Evolutionary conservation across 208 protist species (phyloP), one percentile per base, ranked within the genome.

Genomic region (Acanthamoeba royreba): DNA sequence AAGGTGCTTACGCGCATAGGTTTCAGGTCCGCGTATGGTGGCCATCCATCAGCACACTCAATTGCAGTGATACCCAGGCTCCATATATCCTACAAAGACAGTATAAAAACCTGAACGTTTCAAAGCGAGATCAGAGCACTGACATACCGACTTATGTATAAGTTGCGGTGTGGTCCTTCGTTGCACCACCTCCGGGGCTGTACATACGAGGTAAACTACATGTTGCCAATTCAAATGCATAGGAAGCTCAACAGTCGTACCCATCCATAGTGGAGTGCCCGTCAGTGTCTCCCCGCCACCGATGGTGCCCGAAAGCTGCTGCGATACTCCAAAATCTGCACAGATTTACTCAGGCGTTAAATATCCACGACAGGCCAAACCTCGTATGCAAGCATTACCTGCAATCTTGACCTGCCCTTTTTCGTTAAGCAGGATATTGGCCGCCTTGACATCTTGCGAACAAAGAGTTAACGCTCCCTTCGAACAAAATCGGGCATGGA

Each of bases 61-160:
- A 91, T 91, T 31, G 85, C 85, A 13, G 85, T 91, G 58, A 91
- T 91, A 13, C 85, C 85, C 46, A 91, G 46, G 43, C 85, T 91
- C 85, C 85, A 91, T 7, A 91, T 91, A 33, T 91, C 85, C 85
- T 89, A n/a, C n/a, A n/a, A n/a, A n/a, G n/a, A n/a, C n/a, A n/a
- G n/a, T n/a, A n/a, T n/a, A n/a, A n/a, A n/a, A n/a, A n/a, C n/a
- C n/a, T n/a, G n/a, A n/a, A n/a, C n/a, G n/a, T n/a, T n/a, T n/a
- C n/a, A n/a, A n/a, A n/a, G 7, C 33, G 8, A 22, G 5, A 53
- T 85, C 11, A 45, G 8, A 17, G n/a, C 45, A 85, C n/a, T n/a
- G n/a, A n/a, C 74, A 40, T 40, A 89, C 81, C 0, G 49, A 47
- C 42, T 89, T 89, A 38, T 89, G 7, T 28, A 91, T 40, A 40